phyloP scores from a whole-genome alignment of 2,329 filamentous ascomycete genomes.

The Fusarium musae region DNA sequence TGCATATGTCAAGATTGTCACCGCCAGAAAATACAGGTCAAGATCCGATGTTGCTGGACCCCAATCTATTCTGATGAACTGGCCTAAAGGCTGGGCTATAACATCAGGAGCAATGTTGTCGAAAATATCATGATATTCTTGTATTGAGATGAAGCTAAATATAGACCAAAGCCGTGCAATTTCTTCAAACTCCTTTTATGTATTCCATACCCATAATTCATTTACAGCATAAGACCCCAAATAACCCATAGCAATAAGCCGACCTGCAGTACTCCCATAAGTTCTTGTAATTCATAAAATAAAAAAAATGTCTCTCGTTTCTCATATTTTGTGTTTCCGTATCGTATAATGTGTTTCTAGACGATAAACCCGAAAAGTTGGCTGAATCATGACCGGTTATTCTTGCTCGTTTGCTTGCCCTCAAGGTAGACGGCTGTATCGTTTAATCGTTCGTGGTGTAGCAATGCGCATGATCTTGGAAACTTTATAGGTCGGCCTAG shows the following conservation, averaged over 20 bases:
- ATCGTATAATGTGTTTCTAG: neutral
- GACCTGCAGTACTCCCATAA: neutral
- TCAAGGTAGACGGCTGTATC: slow-evolving; percentile 46
- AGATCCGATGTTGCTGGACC: neutral
- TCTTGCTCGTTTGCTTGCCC: neutral
- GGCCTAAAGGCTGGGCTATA: neutral
- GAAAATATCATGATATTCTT: neutral
- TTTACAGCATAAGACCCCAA: neutral
- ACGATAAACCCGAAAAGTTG: too few species aligned
- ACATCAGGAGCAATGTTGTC: neutral
- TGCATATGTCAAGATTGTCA: neutral
- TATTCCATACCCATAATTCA: neutral
- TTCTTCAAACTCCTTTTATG: neutral
- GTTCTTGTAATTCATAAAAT: neutral
- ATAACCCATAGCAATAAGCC: neutral
- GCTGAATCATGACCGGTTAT: neutral
- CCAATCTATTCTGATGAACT: neutral
- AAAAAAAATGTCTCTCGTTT: neutral
- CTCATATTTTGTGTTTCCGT: neutral
- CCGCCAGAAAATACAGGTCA: neutral
- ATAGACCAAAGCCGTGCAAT: neutral
- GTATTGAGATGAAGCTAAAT: neutral
- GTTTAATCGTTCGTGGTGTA: slow-evolving; percentile 53
- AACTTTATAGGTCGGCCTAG: slow-evolving; percentile 55
- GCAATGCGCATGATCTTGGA: slow-evolving; percentile 56